Evolutionary conservation across 2,329 filamentous ascomycete genomes (phyloP), one percentile per base, ranked within the genome.

Genomic region (Berkeleyomyces basicola): DNA sequence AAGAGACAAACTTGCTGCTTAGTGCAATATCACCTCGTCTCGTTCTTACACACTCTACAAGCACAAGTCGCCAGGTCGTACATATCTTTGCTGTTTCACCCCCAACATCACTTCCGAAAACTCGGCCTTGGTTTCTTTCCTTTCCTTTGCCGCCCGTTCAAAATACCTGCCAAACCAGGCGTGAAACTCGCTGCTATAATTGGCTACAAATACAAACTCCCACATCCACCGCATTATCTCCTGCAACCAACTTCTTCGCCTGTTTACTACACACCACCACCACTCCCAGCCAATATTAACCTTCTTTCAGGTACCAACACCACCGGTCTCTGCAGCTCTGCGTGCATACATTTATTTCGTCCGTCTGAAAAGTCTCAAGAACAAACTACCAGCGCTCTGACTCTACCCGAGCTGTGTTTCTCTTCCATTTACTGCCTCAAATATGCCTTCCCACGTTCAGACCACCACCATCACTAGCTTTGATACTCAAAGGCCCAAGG

Each of bases 401-500:
- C 51, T 55, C 51, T 7, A 39, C 58, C 36, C n/a, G 23, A 23
- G 23, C 36, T 7, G 23, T 14, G 23, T 61, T 40, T 42, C 36
- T 51, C 51, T n/a, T 23, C 58, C 5, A 36, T 49, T 23, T 2
- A 3, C 3, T 42, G 31, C 16, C 5, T 57, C n/a, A 11, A 64
- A 14, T 37, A 64, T 64, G 63, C 59, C 59, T 59, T 64, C 63
- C 10, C 63, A 64, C 58, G 51, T 57, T 16, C 39, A 55, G 7
- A 55, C 51, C 33, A 37, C 51, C n/a, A 55, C 58, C 6, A 49
- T 46, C 31, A 10, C 75, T 31, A 70, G 71, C 37, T 72, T 70
- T 43, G 71, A 74, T 66, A 70, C 68, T 61, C 74, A 76, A 67
- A 73, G 77, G 57, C 78, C 78, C 63, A 78, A 74, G 67, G 78